Conservation (phyloP, 2,329 filamentous ascomycete species). For the Orbilia brochopaga region DNA sequence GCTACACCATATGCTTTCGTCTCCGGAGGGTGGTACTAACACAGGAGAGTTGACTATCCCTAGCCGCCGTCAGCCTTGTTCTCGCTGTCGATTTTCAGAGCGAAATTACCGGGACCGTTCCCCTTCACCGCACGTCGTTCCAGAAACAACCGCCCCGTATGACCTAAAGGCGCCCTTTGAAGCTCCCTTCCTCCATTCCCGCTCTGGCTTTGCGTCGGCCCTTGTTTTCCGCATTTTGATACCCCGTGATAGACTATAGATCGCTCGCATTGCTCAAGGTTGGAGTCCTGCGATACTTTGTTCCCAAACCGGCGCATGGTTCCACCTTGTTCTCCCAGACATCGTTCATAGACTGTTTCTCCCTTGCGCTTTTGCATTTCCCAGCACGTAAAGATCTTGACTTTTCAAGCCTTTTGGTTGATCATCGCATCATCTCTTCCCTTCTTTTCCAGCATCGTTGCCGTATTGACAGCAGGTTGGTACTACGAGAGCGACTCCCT, state of each 20-base stretch:
- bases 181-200: constrained; percentile 4
- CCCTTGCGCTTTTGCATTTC: neutral
- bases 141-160: constrained; percentile 13
- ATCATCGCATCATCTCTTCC: neutral
- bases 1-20: neutral
- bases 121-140: constrained; percentile 14
- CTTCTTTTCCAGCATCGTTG: constrained; percentile 5
- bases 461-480: constrained; percentile 47
- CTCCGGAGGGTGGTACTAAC: constrained; percentile 14
- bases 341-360: constrained; percentile 20
- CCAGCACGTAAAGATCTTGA: neutral
- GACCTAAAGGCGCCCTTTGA: constrained; percentile 16
- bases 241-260: constrained; percentile 47
- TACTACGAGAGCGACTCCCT: constrained; percentile 41
- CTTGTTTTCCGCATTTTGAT: constrained; percentile 38
- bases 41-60: constrained; percentile 7
- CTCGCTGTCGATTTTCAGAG: constrained; percentile 23
- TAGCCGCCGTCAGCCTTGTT: constrained; percentile 36
- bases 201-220: constrained; percentile 4
- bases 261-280: constrained; percentile 17
- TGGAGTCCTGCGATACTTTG: constrained; percentile 12
- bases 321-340: constrained; percentile 6
- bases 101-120: constrained; percentile 30
- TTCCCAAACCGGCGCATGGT: neutral
- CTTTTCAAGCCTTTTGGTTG: constrained; percentile 10